Conservation (phyloP, 805 yeast genomes). For the Candida tibetensis region DNA sequence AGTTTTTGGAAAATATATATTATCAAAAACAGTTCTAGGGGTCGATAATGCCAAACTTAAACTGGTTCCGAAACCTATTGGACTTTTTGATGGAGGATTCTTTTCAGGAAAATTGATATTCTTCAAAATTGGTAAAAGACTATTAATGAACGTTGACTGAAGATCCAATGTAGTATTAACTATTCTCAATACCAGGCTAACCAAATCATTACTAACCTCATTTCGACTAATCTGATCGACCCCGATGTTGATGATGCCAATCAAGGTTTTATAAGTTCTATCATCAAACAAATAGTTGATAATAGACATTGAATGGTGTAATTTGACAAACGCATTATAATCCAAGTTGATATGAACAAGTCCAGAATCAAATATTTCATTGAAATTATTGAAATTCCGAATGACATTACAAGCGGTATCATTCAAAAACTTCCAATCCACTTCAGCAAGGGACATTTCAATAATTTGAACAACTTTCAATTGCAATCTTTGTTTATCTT, state of each 20-base stretch:
- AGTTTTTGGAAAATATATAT: slow-evolving; percentile 37
- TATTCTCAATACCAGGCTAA: slow-evolving; percentile 43
- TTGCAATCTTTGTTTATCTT: slow-evolving; percentile 48
- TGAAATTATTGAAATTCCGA: slow-evolving; percentile 22
- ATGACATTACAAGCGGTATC: slow-evolving; percentile 49
- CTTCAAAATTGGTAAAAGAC: slow-evolving; percentile 50
- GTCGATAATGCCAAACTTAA: slow-evolving; percentile 26
- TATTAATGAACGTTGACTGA: slow-evolving; percentile 61
- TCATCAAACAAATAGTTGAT: slow-evolving; percentile 63
- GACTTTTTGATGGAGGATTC: slow-evolving; percentile 4
- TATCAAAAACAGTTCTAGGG: slow-evolving; percentile 24
- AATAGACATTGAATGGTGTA: slow-evolving; percentile 68
- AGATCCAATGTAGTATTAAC: slow-evolving; percentile 45
- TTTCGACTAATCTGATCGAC: slow-evolving; percentile 52
- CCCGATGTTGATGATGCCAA: slow-evolving; percentile 57
- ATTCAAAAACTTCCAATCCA: slow-evolving; percentile 46
- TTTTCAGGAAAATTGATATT: slow-evolving; percentile 22
- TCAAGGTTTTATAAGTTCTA: slow-evolving; percentile 52
- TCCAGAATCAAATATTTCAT: slow-evolving; percentile 21
- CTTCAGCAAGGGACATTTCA: slow-evolving; percentile 30
- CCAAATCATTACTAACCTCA: slow-evolving; percentile 33
- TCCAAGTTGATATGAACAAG: slow-evolving; percentile 16
- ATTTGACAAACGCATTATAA: slow-evolving; percentile 42
- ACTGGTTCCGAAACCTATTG: slow-evolving; percentile 25
- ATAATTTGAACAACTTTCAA: slow-evolving; percentile 51